phyloP scores from a whole-genome alignment of 768 basidiomycete genomes.

The Xerocomus brunneocitrinus region DNA sequence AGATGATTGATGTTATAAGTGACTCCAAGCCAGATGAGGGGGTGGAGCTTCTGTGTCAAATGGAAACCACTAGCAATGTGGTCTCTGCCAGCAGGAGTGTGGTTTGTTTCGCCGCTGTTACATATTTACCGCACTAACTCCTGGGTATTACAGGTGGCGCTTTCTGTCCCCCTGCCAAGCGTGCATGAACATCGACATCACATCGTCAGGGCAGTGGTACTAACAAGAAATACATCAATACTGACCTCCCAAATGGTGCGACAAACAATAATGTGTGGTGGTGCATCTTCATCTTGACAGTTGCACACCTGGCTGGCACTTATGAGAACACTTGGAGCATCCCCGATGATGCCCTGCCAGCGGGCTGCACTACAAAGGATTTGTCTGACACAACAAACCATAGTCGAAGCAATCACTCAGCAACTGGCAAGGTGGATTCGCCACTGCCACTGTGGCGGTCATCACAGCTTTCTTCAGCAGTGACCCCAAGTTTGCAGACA shows the following conservation, averaged over 20 bases:
- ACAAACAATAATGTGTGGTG: slow-evolving; percentile 3
- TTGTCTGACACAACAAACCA: background rate
- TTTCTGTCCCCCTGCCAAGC: background rate
- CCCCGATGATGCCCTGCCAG: background rate
- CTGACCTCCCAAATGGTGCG: slow-evolving; percentile 3
- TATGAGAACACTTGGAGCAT: slow-evolving; percentile 9
- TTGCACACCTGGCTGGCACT: slow-evolving; percentile 2
- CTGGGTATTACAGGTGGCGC: background rate
- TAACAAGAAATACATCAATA: slow-evolving; percentile 8
- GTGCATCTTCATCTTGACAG: slow-evolving; percentile 1
- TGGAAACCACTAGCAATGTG: too few relatives aligned
- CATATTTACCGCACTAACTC: background rate
- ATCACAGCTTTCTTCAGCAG: background rate
- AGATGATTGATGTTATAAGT: background rate
- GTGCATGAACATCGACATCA: background rate
- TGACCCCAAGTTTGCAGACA: background rate
- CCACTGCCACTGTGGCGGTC: background rate
- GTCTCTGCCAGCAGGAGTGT: too few relatives aligned
- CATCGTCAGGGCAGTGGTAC: background rate
- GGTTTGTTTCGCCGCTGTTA: too few relatives aligned
- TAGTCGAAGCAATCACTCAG: background rate
- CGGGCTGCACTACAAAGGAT: slow-evolving; percentile 3
- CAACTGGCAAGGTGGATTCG: background rate
- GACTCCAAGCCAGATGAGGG: background rate
- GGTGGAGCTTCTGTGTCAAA: background rate